These are phyloP conservation scores for Phylloporus scabripes DNA, from an alignment of 768 basidiomycete species.

Conservation along the genomic window DNA sequence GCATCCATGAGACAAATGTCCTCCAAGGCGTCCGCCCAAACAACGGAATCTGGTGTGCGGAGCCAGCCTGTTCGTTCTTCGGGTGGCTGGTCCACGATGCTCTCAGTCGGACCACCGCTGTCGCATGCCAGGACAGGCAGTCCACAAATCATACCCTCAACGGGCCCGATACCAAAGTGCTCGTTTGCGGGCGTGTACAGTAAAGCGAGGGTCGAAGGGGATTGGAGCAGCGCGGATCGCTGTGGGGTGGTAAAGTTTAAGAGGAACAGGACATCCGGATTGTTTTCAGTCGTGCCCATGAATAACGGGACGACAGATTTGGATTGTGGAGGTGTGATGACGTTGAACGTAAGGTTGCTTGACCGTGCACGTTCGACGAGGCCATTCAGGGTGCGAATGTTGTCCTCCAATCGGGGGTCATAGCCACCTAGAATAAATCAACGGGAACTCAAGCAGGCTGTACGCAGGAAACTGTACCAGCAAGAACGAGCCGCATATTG, in stretches of 20 bases:
- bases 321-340: conserved; percentile 47
- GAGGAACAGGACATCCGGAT: conserved; percentile 75
- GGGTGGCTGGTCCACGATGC: conserved; percentile 44
- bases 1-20: conserved; percentile 43
- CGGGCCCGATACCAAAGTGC: conserved; percentile 95
- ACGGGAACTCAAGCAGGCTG: background rate
- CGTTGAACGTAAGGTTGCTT: conserved; percentile 51
- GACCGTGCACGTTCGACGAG: conserved; percentile 57
- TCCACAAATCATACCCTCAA: conserved; percentile 92
- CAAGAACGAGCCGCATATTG: conserved; percentile 67
- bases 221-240: conserved; percentile 72
- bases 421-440: conserved; percentile 62
- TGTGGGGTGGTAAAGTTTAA: conserved; percentile 86
- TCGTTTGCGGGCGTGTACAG: conserved; percentile 95
- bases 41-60: conserved; percentile 48
- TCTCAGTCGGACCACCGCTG: conserved; percentile 89
- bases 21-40: conserved; percentile 67
- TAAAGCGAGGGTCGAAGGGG: conserved; percentile 61
- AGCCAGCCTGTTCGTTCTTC: conserved; percentile 73
- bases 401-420: conserved; percentile 83
- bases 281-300: conserved; percentile 30
- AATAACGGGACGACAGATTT: conserved; percentile 37
- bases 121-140: conserved; percentile 85
- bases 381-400: conserved; percentile 57
- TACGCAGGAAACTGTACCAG: conserved; percentile 43